Evolutionary conservation across 768 basidiomycete species (phyloP), one percentile per base, ranked within the genome.

Genomic region (Ramaria rubella): DNA sequence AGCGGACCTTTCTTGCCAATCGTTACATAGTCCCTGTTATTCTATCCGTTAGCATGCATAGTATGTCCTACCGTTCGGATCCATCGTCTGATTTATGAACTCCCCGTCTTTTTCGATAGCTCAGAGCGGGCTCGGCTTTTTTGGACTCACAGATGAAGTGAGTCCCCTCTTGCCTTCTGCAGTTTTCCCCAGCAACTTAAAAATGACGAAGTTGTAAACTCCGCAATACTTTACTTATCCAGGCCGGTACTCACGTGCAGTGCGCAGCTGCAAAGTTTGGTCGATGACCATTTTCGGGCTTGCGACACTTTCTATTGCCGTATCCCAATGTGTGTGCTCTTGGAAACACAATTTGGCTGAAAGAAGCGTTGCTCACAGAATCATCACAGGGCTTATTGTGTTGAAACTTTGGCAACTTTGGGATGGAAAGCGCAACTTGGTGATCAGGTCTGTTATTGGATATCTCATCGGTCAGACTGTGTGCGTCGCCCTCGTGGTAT

Each of bases 1-100:
- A 77, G 52, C 59, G 72, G 42, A 61, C 71, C 1, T 76, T 75
- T 61, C 63, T 78, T 24, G 30, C 71, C 8, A 68, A 75, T 56
- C 70, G 75, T 5, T 78, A 78, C 59, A 26, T 65, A 1, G 69
- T 76, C 0, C 65, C 70, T 36, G 55, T 38, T 5, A 62, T 60
- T 8, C 62, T 70, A 1, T 34, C 69, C 15, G 58, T 59, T 1
- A 57, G 65, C 8, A 64, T 69, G 1, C 61, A 63, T 60, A 64
- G 72, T 71, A 51, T 14, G 69, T 63, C 12, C 12, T 27, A 23
- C 3, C 23, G 19, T 19, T 4, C 6, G 24, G 14, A 17, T 7
- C 30, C 23, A 14, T n/a, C 17, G 29, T 31, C 2, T 2, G 17
- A 24, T 6, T 48, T 51, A 24, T 36, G 49, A 33, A 29, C 15